Base-by-base conservation (phyloP, 345 rosid genomes). In the Salix koriyanagi region DNA sequence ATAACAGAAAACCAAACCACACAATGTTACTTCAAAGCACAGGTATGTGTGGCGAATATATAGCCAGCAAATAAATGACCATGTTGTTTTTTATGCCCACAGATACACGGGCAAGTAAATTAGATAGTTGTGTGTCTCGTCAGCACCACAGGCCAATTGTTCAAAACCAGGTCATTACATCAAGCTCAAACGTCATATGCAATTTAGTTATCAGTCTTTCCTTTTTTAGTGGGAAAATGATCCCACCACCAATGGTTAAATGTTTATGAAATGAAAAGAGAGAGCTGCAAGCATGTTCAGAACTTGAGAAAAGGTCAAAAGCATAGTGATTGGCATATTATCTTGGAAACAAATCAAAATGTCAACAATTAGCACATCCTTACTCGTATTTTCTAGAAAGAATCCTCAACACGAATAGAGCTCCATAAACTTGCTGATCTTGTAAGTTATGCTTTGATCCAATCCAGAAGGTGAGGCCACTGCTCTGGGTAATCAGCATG, bases 401-500 rank as follows among this genome's bases (percentile, higher is more conserved):
- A 79, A 96, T 92, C 81, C 98, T 90, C 84, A 94, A 81, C 75
- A 96, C 96, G 83, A 89, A 94, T 77, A 96, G 79, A 75, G 99
- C 93, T 75, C 97, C 97, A 76, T 91, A 92, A 58, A 94, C 92
- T 86, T 96, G 96, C 77, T 92, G 98, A 85, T 85, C 91, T 83
- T 90, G 97, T 80, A 96, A 83, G 82, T 90, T 92, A 87, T 78
- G 92, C 83, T 94, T 94, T 91, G 76, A 96, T 90, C 99, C 99
- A 96, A 65, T 92, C 97, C 50, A 96, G 90, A 74, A 96, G 97
- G 64, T 75, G 91, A 1, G 98, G 97, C 99, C 99, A 96, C 85
- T 94, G 98, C 86, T 96, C 99, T 0, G 99, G 99, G 83, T 96
- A 96, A 87, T 96, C 99, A 67, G 94, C 89, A 81, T 91, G 94